Conservation (phyloP, 345 rosid species). For the Sisymbrium irio region DNA sequence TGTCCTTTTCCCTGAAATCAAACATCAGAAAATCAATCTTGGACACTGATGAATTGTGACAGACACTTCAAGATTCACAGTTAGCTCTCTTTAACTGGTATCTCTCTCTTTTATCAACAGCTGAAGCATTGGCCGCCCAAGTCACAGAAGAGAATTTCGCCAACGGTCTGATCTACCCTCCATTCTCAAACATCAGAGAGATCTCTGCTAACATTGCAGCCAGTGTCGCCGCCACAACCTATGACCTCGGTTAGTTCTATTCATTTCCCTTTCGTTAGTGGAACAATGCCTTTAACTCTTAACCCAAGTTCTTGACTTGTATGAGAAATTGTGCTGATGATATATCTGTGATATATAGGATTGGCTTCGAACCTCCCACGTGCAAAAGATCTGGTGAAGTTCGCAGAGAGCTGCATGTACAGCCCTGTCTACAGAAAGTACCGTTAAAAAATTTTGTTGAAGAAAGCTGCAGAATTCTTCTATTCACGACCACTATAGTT, state of each 20-base stretch:
- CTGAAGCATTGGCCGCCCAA: constrained; percentile 90
- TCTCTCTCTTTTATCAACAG: constrained; percentile 37
- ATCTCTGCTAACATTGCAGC: constrained; percentile 93
- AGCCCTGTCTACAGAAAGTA: constrained; percentile 74
- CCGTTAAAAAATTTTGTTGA: constrained; percentile 47
- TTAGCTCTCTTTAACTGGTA: not conserved
- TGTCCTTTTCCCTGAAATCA: not conserved
- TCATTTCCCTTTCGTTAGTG: not conserved
- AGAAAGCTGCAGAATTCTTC: constrained; percentile 18
- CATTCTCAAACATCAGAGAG: constrained; percentile 80
- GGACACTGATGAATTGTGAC: too few relatives aligned
- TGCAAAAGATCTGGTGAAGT: constrained; percentile 70
- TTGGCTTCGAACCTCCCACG: constrained; percentile 88
- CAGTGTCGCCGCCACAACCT: constrained; percentile 82
- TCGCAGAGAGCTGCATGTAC: constrained; percentile 97
- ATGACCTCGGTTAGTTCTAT: constrained; percentile 74
- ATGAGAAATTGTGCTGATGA: not conserved
- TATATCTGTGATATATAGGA: constrained; percentile 46
- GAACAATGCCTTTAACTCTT: not conserved
- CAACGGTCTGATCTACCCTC: constrained; percentile 88
- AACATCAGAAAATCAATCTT: not conserved
- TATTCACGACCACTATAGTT: not conserved
- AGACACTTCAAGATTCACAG: not conserved
- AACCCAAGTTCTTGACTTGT: not conserved
- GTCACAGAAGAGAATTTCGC: constrained; percentile 60